Base-by-base conservation (phyloP, 1,284 basidiomycete species). In the Pascua sp. region DNA sequence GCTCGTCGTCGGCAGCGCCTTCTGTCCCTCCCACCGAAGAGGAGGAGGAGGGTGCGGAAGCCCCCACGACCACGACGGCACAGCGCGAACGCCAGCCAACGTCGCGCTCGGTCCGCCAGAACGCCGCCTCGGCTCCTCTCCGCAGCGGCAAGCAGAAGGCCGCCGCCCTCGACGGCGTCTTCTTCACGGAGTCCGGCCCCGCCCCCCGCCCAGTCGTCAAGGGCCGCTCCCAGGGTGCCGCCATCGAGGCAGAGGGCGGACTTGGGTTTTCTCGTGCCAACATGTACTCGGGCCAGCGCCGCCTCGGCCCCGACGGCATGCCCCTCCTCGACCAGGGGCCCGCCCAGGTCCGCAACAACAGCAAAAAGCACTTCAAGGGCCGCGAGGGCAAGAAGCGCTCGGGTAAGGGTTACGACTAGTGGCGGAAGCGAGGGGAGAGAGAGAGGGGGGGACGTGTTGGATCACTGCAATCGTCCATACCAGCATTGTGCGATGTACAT, bases 351-450 rank as follows among this genome's bases (percentile, higher is more conserved):
- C 74, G 84, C n/a, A 64, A 84, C 53, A 80, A 79, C 45, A 81
- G 84, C 17, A 97, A 96, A 81, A 94, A 92, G 74, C 87, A 89
- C 68, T 90, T 91, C 80, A 98, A 94, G 79, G 89, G 86, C 69
- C 83, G 78, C 86, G 90, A 81, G 55, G 84, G 83, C 55, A 97
- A 97, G 78, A 87, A 91, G 77, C 80, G 93, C 64, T 91, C 89
- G 68, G 93, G 93, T 32, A 87, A 85, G 69, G 93, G 93, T 37
- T 96, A 96, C 68, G 93, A 94, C 51, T 76, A 68, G 57, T 4
- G 3, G 24, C 24, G 24, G 24, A 32, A 32, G 24, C 24, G 24
- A 32, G 3, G 3, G 24, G 45, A 41, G 40, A 9, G 40, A 41
- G 40, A 32, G 24, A 3, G 24, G 24, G 24, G 7, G 24, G 24